These are phyloP conservation scores for Crithidia sp. DNA, from an alignment of 208 protist genomes.

Conservation along the genomic window DNA sequence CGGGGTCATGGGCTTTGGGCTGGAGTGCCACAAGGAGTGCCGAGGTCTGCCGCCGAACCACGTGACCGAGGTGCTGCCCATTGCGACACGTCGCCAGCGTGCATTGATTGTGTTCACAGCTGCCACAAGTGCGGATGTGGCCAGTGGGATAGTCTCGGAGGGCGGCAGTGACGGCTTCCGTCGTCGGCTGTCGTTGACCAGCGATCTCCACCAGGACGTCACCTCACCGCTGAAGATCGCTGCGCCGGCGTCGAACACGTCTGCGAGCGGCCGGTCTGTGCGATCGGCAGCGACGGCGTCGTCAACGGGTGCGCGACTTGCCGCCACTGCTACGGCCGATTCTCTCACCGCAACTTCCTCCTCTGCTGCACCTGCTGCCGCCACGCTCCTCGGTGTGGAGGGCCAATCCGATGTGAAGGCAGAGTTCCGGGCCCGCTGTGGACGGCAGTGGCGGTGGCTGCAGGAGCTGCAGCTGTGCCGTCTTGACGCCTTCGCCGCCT, in stretches of 20 bases:
- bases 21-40: constrained; percentile 72
- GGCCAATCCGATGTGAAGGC: constrained; percentile 40
- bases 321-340: background rate
- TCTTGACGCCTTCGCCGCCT: constrained; percentile 52
- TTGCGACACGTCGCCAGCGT: constrained; percentile 40
- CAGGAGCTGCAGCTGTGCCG: constrained; percentile 56
- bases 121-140: background rate
- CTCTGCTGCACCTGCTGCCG: background rate
- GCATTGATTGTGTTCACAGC: constrained; percentile 32
- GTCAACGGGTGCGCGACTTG: background rate
- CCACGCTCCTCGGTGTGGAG: constrained; percentile 44
- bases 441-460: constrained; percentile 49
- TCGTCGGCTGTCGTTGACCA: background rate
- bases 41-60: constrained; percentile 49
- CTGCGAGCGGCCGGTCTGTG: background rate
- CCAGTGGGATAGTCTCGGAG: no score
- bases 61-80: constrained; percentile 58
- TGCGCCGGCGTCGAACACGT: background rate
- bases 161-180: background rate
- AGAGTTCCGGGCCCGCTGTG: constrained; percentile 40
- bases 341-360: background rate
- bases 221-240: background rate
- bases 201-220: background rate
- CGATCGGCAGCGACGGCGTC: background rate
- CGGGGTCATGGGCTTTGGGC: constrained; percentile 26